A percentile compares a stretch with the other conserved stretches of the same genome.
Evolutionary conservation across 1,284 basidiomycete species (phyloP).

Genomic region (Sporisorium exsertum): DNA sequence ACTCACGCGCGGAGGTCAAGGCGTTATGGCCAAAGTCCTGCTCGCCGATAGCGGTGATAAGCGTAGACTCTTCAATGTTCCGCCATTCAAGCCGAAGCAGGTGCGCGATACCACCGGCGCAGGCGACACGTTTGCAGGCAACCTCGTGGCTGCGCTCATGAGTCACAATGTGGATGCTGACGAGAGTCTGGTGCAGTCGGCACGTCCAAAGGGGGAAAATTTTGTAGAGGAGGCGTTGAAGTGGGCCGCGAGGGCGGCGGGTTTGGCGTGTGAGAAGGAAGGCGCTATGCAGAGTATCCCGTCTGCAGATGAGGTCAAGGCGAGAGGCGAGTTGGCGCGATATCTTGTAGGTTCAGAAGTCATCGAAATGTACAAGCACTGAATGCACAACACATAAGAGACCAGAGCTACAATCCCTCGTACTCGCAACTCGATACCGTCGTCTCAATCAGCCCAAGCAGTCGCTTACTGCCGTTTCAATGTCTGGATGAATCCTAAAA

Average conservation of each 20-base stretch:
- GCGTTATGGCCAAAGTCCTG: slow-evolving; percentile 56
- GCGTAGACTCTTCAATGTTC: slow-evolving; percentile 42
- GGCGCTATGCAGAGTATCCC: slow-evolving; percentile 68
- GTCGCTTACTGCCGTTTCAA: not conserved
- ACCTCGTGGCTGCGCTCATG: slow-evolving; percentile 62
- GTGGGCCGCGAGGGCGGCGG: slow-evolving; percentile 57
- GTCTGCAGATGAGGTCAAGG: slow-evolving; percentile 47
- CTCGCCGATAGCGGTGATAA: slow-evolving; percentile 14
- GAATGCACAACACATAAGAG: too few relatives aligned
- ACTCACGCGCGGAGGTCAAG: slow-evolving; percentile 60
- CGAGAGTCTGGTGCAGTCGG: slow-evolving; percentile 13
- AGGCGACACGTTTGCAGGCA: slow-evolving; percentile 67
- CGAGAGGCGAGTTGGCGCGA: slow-evolving; percentile 6
- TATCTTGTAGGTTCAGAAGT: not conserved
- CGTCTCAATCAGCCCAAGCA: not conserved
- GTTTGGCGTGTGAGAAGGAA: slow-evolving; percentile 63
- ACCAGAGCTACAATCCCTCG: too few relatives aligned
- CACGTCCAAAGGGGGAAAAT: slow-evolving; percentile 12
- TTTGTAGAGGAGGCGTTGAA: slow-evolving; percentile 40
- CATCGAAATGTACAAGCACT: not conserved
- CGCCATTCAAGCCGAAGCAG: slow-evolving; percentile 49
- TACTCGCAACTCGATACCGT: too few relatives aligned
- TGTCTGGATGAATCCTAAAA: not conserved
- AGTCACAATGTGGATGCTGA: slow-evolving; percentile 30
- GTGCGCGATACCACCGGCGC: slow-evolving; percentile 67